Evolutionary conservation across 257 asterid species (phyloP).

Genomic region (Fraxinus cuspidata): DNA sequence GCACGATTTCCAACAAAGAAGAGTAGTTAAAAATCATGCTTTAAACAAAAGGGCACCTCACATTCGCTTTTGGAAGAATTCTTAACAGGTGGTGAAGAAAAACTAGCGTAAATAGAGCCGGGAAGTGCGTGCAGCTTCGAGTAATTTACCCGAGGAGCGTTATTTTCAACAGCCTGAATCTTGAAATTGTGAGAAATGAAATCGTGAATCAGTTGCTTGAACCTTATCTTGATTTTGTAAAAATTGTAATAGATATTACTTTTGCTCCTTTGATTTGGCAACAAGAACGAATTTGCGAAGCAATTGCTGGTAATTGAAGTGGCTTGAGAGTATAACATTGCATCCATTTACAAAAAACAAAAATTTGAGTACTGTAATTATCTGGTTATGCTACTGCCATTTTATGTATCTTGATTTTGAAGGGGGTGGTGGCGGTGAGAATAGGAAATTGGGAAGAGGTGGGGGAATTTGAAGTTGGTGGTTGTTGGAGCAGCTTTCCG

Average conservation of each 20-base stretch:
- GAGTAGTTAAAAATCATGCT: too few species aligned
- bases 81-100: too few species aligned
- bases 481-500: too few species aligned
- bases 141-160: constrained; percentile 28
- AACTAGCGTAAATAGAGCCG: too few species aligned
- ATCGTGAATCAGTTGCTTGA: constrained; percentile 13
- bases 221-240: constrained; percentile 29
- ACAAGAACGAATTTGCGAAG: constrained; percentile 23
- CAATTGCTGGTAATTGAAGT: constrained; percentile 24
- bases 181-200: constrained; percentile 28
- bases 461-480: too few species aligned
- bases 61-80: too few species aligned
- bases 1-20: too few species aligned
- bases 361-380: constrained; percentile 4
- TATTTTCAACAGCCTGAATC: constrained; percentile 34
- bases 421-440: too few species aligned
- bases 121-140: constrained; percentile 5
- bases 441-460: too few species aligned
- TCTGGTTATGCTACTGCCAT: not conserved
- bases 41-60: too few species aligned
- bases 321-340: not conserved
- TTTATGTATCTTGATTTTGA: too few species aligned
- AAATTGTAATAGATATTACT: not conserved
- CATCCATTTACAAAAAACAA: not conserved
- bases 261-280: constrained; percentile 18